phyloP scores from a whole-genome alignment of 495 filamentous ascomycete species.

The Evernia prunastri region DNA sequence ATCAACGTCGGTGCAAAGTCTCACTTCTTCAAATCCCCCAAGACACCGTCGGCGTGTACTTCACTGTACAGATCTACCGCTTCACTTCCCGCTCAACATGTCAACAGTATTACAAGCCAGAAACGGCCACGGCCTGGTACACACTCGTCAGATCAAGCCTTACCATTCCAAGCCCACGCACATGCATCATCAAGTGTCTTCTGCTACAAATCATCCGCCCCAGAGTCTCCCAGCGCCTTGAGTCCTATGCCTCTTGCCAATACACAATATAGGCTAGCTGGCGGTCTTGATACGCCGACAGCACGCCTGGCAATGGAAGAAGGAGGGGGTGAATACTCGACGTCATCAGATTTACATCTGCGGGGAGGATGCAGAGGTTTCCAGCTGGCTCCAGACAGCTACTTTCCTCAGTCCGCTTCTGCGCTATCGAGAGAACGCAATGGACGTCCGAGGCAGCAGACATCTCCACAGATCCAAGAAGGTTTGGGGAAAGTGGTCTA shows the following conservation, averaged over 20 bases:
- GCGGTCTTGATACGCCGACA: conserved; percentile 57
- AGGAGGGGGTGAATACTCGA: conserved; percentile 31
- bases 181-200: conserved; percentile 10
- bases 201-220: neutral
- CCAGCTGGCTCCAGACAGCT: conserved; percentile 8
- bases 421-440: conserved; percentile 35
- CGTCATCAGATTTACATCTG: conserved; percentile 2
- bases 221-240: conserved; percentile 19
- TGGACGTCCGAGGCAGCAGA: conserved; percentile 12
- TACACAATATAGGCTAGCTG: conserved; percentile 52
- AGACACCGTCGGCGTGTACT: conserved; percentile 55
- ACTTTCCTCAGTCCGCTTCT: conserved; percentile 27
- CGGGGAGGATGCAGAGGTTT: conserved; percentile 35
- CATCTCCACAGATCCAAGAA: conserved; percentile 13
- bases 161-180: conserved; percentile 11
- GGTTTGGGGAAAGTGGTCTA: conserved; percentile 46
- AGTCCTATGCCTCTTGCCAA: conserved; percentile 47
- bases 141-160: conserved; percentile 13
- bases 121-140: conserved; percentile 38
- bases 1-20: conserved; percentile 46
- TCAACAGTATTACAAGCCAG: conserved; percentile 26
- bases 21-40: conserved; percentile 63
- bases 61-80: conserved; percentile 54
- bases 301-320: conserved; percentile 43
- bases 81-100: conserved; percentile 32